Evolutionary conservation across 495 filamentous ascomycete species (phyloP), one percentile per base, ranked within the genome.

Genomic region (Penicillium nucicola): DNA sequence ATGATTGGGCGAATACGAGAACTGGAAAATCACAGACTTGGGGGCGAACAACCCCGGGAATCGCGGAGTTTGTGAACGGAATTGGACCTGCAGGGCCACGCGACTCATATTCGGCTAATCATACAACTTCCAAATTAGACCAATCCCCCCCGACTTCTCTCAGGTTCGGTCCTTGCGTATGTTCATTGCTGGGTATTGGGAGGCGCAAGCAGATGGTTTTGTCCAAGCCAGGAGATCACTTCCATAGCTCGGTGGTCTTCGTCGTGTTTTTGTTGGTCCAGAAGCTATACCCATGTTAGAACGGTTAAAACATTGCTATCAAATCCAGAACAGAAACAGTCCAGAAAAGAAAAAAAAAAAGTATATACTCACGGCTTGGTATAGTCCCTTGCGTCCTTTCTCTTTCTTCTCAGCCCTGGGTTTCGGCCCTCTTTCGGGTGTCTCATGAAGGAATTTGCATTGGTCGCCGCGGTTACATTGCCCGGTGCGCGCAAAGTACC

Each of bases 361-460:
- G 31, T 20, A 42, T 17, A 13, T n/a, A 71, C 77, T 64, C 58
- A 81, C 78, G 48, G 75, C 67, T 49, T 80, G 76, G 38, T 76
- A 71, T 22, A 82, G 65, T 37, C 77, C 71, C 58, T 76, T 77
- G 36, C 66, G 68, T 42, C 65, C 63, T 42, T 66, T 62, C 18
- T 60, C 58, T 40, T 65, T 63, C 49, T 65, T 67, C 38, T 66
- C 65, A 8, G 30, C 42, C 44, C 70, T 69, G 12, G 61, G n/a
- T 48, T 73, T 76, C 32, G 50, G 30, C 12, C 45, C 60, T 38
- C 66, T 57, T 35, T 73, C 65, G 2, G 67, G 41, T 25, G 46
- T 49, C 22, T 75, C 76, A 31, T 81, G 78, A 5, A 62, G 63
- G 44, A 75, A 80, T 39, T 66, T 71, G 51, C 78, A 81, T 25